Evolutionary conservation across 192 early-diverging fungal genomes (phyloP).

Genomic region (Coemansia sp.): DNA sequence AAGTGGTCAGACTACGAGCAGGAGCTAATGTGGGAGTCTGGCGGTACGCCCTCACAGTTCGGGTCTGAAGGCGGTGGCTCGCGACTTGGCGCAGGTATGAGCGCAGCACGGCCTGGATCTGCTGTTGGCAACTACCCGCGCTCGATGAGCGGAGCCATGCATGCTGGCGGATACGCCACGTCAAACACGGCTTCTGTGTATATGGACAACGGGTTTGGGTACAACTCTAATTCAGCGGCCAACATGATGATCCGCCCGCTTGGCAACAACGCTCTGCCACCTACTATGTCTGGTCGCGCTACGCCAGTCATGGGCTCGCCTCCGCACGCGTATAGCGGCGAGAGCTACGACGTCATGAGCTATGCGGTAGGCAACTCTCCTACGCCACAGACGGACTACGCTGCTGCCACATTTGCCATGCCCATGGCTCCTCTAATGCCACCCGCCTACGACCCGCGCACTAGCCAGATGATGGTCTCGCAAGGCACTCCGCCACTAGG

Average conservation of each 20-base stretch:
- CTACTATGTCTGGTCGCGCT: conserved; percentile 40
- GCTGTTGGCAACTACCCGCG: conserved; percentile 53
- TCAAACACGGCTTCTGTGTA: conserved; percentile 56
- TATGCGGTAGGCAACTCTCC: conserved; percentile 12
- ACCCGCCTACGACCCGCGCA: conserved; percentile 51
- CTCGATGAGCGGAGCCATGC: conserved; percentile 36
- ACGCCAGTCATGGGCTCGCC: conserved; percentile 42
- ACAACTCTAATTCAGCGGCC: conserved; percentile 43
- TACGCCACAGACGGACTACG: conserved; percentile 29
- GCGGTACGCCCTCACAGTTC: conserved; percentile 49
- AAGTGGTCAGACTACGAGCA: conserved; percentile 84
- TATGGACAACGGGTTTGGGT: conserved; percentile 54
- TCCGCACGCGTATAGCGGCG: conserved; percentile 19
- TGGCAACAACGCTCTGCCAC: conserved; percentile 19
- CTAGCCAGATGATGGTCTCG: conserved; percentile 26
- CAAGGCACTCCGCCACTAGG: conserved; percentile 36
- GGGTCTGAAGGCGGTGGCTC: conserved; percentile 41
- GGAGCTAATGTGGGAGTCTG: conserved; percentile 51
- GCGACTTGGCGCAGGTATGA: conserved; percentile 37
- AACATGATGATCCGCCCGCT: conserved; percentile 12
- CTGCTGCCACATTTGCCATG: conserved; percentile 28
- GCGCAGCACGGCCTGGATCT: conserved; percentile 49
- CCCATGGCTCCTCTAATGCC: conserved; percentile 45
- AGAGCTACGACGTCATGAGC: conserved; percentile 25
- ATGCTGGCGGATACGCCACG: conserved; percentile 39